A percentile compares a stretch with the other conserved stretches of the same genome.
Evolutionary conservation across 768 basidiomycete species (phyloP).

Genomic region (Boletus patriciae): DNA sequence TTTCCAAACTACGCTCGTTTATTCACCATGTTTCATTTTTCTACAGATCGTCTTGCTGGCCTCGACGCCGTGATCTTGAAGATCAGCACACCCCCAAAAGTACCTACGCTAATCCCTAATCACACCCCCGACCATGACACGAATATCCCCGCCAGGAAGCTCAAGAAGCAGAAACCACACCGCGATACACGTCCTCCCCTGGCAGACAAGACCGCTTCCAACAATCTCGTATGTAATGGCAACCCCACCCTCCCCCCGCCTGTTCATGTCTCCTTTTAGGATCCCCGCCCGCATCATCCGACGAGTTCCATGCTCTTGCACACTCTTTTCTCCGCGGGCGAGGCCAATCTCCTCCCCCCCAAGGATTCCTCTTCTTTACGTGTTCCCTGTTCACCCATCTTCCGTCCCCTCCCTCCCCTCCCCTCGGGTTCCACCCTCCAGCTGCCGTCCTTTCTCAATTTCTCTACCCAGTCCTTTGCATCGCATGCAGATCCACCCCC

Average conservation of each 20-base stretch:
- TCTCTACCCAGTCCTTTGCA: conserved; percentile 24
- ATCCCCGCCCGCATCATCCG: conserved; percentile 11
- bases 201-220: conserved; percentile 32
- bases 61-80: conserved; percentile 41
- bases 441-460: conserved; percentile 39
- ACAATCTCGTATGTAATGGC: conserved; percentile 31
- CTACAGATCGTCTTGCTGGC: conserved; percentile 43
- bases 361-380: conserved; percentile 17
- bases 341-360: conserved; percentile 4
- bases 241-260: neutral
- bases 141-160: conserved; percentile 25
- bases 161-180: conserved; percentile 19
- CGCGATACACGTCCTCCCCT: conserved; percentile 32
- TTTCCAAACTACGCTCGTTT: conserved; percentile 15
- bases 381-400: conserved; percentile 13
- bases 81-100: conserved; percentile 31
- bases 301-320: conserved; percentile 19
- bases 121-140: conserved; percentile 17
- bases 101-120: conserved; percentile 30
- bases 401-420: conserved; percentile 36
- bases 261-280: conserved; percentile 18
- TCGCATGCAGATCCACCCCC: conserved; percentile 10
- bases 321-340: conserved; percentile 6
- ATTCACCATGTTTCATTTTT: conserved; percentile 36
- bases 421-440: conserved; percentile 40